A percentile compares a stretch with the other conserved stretches of the same genome.
These are phyloP conservation scores for Glycyrrhiza uralensis DNA, from an alignment of 306 rosid genomes.

Conservation along the genomic window DNA sequence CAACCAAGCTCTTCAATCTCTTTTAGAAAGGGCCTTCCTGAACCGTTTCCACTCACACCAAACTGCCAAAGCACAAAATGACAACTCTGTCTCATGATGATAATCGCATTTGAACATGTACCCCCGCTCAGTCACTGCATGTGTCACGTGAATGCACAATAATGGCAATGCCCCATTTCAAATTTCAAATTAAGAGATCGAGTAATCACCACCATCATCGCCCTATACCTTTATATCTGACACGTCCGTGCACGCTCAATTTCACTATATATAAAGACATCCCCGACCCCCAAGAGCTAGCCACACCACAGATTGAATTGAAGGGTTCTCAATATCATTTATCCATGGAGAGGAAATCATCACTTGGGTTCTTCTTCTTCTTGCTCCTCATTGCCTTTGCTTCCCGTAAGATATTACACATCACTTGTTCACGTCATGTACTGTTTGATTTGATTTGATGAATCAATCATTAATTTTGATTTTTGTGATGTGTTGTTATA, in stretches of 20 bases:
- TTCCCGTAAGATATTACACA: conserved; percentile 26
- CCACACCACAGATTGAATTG: neutral
- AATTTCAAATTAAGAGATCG: neutral
- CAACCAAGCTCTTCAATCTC: neutral
- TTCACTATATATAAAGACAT: neutral
- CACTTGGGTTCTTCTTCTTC: conserved; percentile 19
- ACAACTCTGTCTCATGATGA: neutral
- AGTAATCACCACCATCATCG: no score
- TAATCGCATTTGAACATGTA: neutral
- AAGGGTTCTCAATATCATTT: neutral
- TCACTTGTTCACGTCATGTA: no score
- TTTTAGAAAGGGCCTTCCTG: neutral
- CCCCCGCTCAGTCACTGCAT: no score
- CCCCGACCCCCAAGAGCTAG: neutral
- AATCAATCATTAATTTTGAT: no score
- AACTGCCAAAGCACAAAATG: neutral
- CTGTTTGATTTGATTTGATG: no score
- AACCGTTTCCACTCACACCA: neutral
- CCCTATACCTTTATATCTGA: neutral
- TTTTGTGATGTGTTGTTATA: no score
- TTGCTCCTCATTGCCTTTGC: conserved; percentile 32
- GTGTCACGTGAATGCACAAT: neutral
- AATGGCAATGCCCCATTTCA: neutral
- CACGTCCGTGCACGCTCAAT: neutral
- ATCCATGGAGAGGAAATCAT: conserved; percentile 31